Conservation (phyloP, 2,329 filamentous ascomycete species). For the Colletotrichum truncatum region DNA sequence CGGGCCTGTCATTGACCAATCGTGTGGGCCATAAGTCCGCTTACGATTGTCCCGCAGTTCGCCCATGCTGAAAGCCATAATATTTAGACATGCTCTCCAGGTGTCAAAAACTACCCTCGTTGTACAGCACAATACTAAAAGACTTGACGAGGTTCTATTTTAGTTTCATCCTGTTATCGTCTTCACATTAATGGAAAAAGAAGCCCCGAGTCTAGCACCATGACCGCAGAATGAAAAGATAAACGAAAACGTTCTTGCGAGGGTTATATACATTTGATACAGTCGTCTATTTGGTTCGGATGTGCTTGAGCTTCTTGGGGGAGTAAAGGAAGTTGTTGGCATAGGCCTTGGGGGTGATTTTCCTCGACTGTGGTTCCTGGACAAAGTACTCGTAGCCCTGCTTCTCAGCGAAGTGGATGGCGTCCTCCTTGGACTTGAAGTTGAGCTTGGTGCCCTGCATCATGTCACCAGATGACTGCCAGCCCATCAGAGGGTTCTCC, state of each 20-base stretch:
- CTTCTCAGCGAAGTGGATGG: constrained; percentile 95
- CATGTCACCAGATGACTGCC: constrained; percentile 93
- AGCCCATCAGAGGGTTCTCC: constrained; percentile 99
- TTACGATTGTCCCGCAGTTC: neutral
- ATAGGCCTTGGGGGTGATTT: constrained; percentile 90
- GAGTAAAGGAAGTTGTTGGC: constrained; percentile 95
- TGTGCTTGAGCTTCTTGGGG: constrained; percentile 85
- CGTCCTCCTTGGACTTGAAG: constrained; percentile 94
- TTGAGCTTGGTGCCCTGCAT: constrained; percentile 94
- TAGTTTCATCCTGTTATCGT: too few species aligned
- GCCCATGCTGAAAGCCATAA: too few species aligned
- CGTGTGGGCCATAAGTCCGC: neutral
- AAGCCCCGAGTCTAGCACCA: neutral
- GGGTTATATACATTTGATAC: constrained; percentile 40
- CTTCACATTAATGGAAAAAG: neutral
- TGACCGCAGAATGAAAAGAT: neutral
- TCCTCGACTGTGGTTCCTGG: constrained; percentile 92
- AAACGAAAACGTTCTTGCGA: neutral
- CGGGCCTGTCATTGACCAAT: neutral
- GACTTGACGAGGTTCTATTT: too few species aligned
- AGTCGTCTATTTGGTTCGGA: constrained; percentile 76
- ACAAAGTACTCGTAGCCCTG: constrained; percentile 99
- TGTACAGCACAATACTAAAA: too few species aligned
- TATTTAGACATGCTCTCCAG: too few species aligned
- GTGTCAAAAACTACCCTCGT: too few species aligned